Evolutionary conservation across 352 stramenopile genomes (phyloP), one percentile per base, ranked within the genome.

Genomic region (Globisporangium middletonii): DNA sequence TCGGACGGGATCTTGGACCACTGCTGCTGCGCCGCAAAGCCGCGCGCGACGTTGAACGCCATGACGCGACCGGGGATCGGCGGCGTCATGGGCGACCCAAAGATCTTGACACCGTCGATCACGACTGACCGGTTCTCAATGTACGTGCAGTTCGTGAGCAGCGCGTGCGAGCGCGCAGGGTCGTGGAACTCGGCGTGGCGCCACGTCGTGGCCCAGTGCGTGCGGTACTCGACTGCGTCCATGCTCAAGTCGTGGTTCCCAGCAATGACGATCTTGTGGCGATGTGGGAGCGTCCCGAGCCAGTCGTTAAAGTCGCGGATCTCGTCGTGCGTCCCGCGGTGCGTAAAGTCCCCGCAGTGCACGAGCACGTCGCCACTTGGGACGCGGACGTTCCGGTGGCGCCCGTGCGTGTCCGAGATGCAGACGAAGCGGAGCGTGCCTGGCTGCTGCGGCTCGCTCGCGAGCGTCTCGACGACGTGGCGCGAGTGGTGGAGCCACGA

Each of bases 311-410:
- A 93, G 57, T 86, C 79, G 42, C 59, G 50, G 58, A 93, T 79
- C 58, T 94, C 80, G 0, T 70, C 57, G 63, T 90, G 81, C 0
- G 75, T 83, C 2, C 85, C 85, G 18, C 62, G 88, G 38, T 85
- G 83, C 49, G 83, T 92, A 38, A 98, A 92, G 69, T 98, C 92
- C 18, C 84, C 83, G 62, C 95, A 92, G 45, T 96, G 88, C 49
- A 98, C 77, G 30, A 97, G 59, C 35, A 97, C 75, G 57, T 95
- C 86, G 38, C 95, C 83, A 4, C 69, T 50, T 0, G 84, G 79
- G 0, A 93, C 61, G 30, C 53, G 67, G 49, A 98, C 68, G 18
- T 79, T 68, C 7, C 72, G 75, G 58, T 94, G 85, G 35, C 76
- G 77, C n/a, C 64, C 67, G 45, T 94, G 85, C 18, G 85, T 94